Evolutionary conservation across 2,329 filamentous ascomycete species (phyloP).

Genomic region (Fusarium sublunatum): DNA sequence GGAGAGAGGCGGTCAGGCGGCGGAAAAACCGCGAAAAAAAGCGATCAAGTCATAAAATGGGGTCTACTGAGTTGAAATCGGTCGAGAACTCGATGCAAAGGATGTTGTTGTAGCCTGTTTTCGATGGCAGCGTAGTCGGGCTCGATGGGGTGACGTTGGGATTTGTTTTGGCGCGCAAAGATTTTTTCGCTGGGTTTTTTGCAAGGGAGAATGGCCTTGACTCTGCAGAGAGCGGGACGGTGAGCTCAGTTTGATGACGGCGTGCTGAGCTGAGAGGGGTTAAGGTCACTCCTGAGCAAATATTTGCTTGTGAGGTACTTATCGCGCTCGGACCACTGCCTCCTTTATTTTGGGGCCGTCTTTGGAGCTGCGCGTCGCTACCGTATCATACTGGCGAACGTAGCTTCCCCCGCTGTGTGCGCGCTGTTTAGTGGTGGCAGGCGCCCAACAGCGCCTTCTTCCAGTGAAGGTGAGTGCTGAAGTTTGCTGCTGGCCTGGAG

Average conservation of each 20-base stretch:
- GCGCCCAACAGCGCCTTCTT: background rate
- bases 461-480: slow-evolving; percentile 8
- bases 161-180: slow-evolving; percentile 64
- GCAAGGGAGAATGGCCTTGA: slow-evolving; percentile 45
- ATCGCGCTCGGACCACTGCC: slow-evolving; percentile 47
- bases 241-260: slow-evolving; percentile 43
- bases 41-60: slow-evolving; percentile 70
- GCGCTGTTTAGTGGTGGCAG: slow-evolving; percentile 5
- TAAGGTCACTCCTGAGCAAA: slow-evolving; percentile 43
- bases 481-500: slow-evolving; percentile 13
- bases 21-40: slow-evolving; percentile 73
- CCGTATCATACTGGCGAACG: slow-evolving; percentile 11
- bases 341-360: slow-evolving; percentile 46
- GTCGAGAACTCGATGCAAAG: slow-evolving; percentile 62
- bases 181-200: slow-evolving; percentile 61
- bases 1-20: slow-evolving; percentile 56
- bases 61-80: slow-evolving; percentile 66
- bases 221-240: slow-evolving; percentile 22
- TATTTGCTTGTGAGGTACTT: slow-evolving; percentile 46
- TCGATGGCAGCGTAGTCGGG: slow-evolving; percentile 63
- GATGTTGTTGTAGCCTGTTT: slow-evolving; percentile 61
- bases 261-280: slow-evolving; percentile 33
- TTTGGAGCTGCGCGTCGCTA: background rate
- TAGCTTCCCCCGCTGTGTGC: background rate
- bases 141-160: slow-evolving; percentile 67